Conservation (phyloP, 768 basidiomycete genomes). For the Tulasnella sp. region DNA sequence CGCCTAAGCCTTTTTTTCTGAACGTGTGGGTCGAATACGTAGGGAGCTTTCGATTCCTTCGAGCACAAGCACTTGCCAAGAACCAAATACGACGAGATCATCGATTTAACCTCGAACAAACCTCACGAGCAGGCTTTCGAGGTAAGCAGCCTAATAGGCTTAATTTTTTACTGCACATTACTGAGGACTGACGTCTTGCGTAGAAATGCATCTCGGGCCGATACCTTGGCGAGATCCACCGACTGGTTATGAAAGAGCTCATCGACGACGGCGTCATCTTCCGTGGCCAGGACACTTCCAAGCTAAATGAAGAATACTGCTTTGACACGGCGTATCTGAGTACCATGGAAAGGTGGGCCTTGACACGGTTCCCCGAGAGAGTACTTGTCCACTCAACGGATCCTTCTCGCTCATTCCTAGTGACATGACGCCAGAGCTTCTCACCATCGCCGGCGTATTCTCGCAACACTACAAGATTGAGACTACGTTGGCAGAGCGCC, state of each 20-base stretch:
- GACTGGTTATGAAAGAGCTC: constrained; percentile 91
- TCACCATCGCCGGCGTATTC: constrained; percentile 97
- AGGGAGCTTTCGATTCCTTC: constrained; percentile 98
- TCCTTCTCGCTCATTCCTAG: constrained; percentile 38
- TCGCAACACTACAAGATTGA: constrained; percentile 95
- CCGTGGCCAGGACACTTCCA: constrained; percentile 97
- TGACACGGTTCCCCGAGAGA: too few species aligned
- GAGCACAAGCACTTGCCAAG: constrained; percentile 91
- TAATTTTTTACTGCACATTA: too few species aligned
- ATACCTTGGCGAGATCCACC: constrained; percentile 93
- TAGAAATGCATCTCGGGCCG: constrained; percentile 95
- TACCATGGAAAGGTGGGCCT: constrained; percentile 81
- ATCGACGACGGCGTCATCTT: constrained; percentile 97
- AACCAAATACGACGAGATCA: constrained; percentile 88
- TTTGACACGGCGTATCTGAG: constrained; percentile 97
- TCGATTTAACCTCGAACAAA: constrained; percentile 94
- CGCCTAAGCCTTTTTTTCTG: too few species aligned
- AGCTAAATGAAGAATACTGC: constrained; percentile 86
- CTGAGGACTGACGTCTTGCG: too few species aligned
- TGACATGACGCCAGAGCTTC: constrained; percentile 92
- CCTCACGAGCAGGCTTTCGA: constrained; percentile 93
- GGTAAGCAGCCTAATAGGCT: constrained; percentile 38
- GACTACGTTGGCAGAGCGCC: constrained; percentile 92
- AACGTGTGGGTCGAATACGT: constrained; percentile 13
- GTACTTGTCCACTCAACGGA: too few species aligned